Evolutionary conservation across 352 stramenopile species (phyloP).

Genomic region (Phytopythium chamaehyphon): DNA sequence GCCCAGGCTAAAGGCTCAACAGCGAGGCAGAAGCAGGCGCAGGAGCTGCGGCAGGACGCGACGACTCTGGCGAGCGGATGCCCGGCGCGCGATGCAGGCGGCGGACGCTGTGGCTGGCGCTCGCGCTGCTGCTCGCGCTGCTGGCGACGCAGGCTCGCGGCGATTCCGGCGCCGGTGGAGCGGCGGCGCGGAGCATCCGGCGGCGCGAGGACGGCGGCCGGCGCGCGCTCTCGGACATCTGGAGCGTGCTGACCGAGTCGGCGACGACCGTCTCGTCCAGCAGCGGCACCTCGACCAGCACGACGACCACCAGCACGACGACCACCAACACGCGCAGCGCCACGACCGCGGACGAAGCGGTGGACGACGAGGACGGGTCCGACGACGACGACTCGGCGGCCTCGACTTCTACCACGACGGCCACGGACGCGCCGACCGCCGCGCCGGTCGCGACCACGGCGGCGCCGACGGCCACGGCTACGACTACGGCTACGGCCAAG

Average conservation of each 20-base stretch:
- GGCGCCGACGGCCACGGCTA: background rate
- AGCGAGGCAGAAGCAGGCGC: too few relatives aligned
- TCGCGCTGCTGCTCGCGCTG: background rate
- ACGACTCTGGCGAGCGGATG: too few relatives aligned
- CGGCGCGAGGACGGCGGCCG: too few relatives aligned
- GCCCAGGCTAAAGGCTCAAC: too few relatives aligned
- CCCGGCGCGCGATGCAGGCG: too few relatives aligned
- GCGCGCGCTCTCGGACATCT: constrained; percentile 5
- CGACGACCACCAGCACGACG: background rate
- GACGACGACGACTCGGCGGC: background rate
- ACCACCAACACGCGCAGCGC: constrained; percentile 1
- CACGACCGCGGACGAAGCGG: constrained; percentile 1
- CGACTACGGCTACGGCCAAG: background rate
- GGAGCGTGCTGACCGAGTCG: constrained; percentile 4
- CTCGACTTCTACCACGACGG: background rate
- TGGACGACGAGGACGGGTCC: background rate
- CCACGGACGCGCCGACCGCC: background rate
- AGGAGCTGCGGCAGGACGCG: too few relatives aligned
- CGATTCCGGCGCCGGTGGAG: too few relatives aligned
- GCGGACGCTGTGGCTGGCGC: background rate
- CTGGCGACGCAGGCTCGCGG: too few relatives aligned
- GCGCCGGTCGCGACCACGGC: background rate
- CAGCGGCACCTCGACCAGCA: background rate
- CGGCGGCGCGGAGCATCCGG: too few relatives aligned
- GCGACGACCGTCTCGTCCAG: constrained; percentile 2